Evolutionary conservation across 2,329 filamentous ascomycete genomes (phyloP), one percentile per base, ranked within the genome.

Genomic region (Cryoendolithus antarcticus): DNA sequence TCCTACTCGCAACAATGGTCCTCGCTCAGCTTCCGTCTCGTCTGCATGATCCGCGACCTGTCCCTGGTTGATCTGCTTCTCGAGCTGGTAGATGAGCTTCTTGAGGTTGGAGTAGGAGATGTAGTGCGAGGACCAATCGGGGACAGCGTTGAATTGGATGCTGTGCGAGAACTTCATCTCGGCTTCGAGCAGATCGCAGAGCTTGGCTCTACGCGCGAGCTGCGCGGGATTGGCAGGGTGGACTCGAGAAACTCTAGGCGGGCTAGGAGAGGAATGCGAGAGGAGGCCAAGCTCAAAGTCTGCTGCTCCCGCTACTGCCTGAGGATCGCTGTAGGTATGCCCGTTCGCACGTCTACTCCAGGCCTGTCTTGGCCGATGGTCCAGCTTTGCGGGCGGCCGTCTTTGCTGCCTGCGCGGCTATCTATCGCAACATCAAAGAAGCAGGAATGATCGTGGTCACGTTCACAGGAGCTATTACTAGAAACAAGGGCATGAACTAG

Each of bases 101-200:
- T 98, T 98, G 53, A 98, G 74, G 57, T 95, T 96, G 67, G 88
- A 95, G 65, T 98, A 98, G 44, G 88, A 84, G 58, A 98, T 93
- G 64, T 98, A 98, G 63, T 96, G 79, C 55, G 80, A 88, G 69
- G 86, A 95, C 91, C 91, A 98, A 65, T 98, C 91, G n/a, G 91
- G 91, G 53, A 98, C 91, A 47, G 91, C 88, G 69, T 98, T 98
- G 68, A 98, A 98, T 70, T 98, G 91, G 53, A 98, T 81, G 65
- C 89, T 96, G 62, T 98, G 91, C 11, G 89, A 96, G 72, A 98
- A 98, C 80, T 96, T 96, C 91, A 98, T 98, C 58, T 86, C 84
- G 77, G 82, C 74, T 52, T 79, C 70, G 52, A 83, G 75, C 54
- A 88, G 77, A 71, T 75, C 74, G 56, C 69, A 67, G 60, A 76